Evolutionary conservation across 768 basidiomycete genomes (phyloP), one percentile per base, ranked within the genome.

Genomic region (Artomyces pyxidatus): DNA sequence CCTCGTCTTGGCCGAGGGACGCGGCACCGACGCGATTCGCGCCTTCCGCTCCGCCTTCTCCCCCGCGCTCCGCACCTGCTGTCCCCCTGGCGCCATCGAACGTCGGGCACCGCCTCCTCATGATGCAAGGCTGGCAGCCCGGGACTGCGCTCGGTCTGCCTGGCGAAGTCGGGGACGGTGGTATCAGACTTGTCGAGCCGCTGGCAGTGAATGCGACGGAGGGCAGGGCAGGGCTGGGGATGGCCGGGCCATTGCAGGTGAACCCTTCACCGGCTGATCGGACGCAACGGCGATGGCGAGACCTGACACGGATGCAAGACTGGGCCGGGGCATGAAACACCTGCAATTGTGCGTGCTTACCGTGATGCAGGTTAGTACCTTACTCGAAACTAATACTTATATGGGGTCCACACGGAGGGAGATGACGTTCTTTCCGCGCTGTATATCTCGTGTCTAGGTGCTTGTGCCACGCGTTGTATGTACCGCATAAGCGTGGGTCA

Each of bases 91-190:
- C 77, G 2, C 59, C 71, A 3, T 68, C 71, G 16, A 89, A 87
- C 57, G 67, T 88, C 46, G 88, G 87, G 0, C 79, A 85, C 57
- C 72, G 69, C 30, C 67, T 90, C 26, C 68, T 89, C 1, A 67
- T 80, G 62, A 83, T 81, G 60, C 85, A 85, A 62, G 87, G 87
- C 1, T 90, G 88, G 88, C 67, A 71, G 16, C 86, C 84, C 8
- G 88, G 86, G 1, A 65, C 72, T 21, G 68, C 74, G 3, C 71
- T 85, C 16, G 80, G 80, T 3, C 17, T 49, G 21, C 40, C 39
- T 14, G 52, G 59, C 12, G 45, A 61, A 6, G 52, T 55, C 16
- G 42, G 25, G 29, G 61, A 59, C 16, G 22, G 53, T 10, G 61
- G 63, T 10, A 70, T 70, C 26, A 74, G 73, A 14, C 63, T 81